These are phyloP conservation scores for Candida broadrunensis DNA, from an alignment of 805 yeast genomes.

Conservation along the genomic window DNA sequence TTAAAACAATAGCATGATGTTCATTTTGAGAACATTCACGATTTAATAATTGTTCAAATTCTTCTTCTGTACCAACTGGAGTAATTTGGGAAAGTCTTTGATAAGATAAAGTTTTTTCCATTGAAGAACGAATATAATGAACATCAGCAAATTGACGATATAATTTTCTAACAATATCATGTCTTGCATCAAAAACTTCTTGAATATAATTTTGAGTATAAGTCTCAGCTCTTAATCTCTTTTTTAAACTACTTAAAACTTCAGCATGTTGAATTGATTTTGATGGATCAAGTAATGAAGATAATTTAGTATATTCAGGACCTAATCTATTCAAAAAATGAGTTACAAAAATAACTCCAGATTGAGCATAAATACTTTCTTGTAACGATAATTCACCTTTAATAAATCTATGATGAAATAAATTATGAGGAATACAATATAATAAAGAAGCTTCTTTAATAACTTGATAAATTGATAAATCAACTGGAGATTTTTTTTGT, in stretches of 20 bases:
- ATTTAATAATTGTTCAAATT: conserved; percentile 64
- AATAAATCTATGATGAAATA: conserved; percentile 72
- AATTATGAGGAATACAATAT: conserved; percentile 86
- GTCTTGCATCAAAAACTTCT: conserved; percentile 69
- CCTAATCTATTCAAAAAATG: conserved; percentile 95
- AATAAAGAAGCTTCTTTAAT: conserved; percentile 91
- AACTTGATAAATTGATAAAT: conserved; percentile 81
- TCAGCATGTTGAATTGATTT: conserved; percentile 68
- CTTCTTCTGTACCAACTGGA: conserved; percentile 71
- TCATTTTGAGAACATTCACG: conserved; percentile 79
- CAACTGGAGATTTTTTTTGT: conserved; percentile 52
- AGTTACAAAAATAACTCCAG: conserved; percentile 87
- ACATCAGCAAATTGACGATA: conserved; percentile 89
- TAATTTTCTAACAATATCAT: conserved; percentile 72
- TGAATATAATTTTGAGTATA: conserved; percentile 81
- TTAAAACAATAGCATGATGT: conserved; percentile 71
- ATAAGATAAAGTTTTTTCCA: conserved; percentile 79
- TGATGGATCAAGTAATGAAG: conserved; percentile 59
- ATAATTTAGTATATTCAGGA: conserved; percentile 74
- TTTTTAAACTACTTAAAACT: conserved; percentile 74
- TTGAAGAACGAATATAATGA: conserved; percentile 72
- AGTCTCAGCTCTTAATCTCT: conserved; percentile 88
- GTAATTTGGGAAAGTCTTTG: conserved; percentile 79
- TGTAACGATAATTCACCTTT: conserved; percentile 81
- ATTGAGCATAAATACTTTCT: conserved; percentile 92